Conservation (phyloP, 192 early-diverging fungal species). For the Umbelopsis sp. region DNA sequence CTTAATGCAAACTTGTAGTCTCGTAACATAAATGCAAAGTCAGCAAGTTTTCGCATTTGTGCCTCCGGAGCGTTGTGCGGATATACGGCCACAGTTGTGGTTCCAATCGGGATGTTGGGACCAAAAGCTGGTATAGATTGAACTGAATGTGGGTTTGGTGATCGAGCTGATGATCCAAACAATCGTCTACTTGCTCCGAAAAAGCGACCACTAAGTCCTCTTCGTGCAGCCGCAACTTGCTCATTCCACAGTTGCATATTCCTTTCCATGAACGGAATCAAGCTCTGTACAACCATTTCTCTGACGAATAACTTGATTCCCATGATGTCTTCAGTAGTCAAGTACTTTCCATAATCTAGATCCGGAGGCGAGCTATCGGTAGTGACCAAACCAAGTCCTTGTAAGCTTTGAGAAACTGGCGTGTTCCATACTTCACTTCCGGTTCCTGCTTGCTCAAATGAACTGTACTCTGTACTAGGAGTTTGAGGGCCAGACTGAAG, state of each 20-base stretch:
- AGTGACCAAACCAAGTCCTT: conserved; percentile 1
- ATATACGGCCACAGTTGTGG: conserved; percentile 34
- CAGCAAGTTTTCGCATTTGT: conserved; percentile 88
- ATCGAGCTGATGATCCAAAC: conserved; percentile 66
- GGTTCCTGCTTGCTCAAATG: neutral
- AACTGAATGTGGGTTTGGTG: conserved; percentile 41
- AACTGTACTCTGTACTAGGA: neutral
- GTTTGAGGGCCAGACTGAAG: conserved; percentile 18
- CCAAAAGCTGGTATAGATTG: conserved; percentile 39
- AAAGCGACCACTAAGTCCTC: conserved; percentile 88
- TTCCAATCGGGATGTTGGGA: conserved; percentile 36
- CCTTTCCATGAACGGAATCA: conserved; percentile 89
- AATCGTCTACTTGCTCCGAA: conserved; percentile 83
- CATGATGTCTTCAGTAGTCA: conserved; percentile 55
- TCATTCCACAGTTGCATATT: conserved; percentile 89
- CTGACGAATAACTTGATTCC: conserved; percentile 50
- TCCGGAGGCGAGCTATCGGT: conserved; percentile 24
- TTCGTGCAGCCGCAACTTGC: conserved; percentile 83
- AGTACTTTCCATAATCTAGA: conserved; percentile 51
- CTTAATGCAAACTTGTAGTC: conserved; percentile 90
- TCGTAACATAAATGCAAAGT: conserved; percentile 96
- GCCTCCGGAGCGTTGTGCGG: conserved; percentile 84
- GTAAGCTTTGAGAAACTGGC: neutral
- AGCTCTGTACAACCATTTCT: conserved; percentile 69
- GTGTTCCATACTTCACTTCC: conserved; percentile 18